Base-by-base conservation (phyloP, 306 rosid genomes). In the Alnus glutinosa region DNA sequence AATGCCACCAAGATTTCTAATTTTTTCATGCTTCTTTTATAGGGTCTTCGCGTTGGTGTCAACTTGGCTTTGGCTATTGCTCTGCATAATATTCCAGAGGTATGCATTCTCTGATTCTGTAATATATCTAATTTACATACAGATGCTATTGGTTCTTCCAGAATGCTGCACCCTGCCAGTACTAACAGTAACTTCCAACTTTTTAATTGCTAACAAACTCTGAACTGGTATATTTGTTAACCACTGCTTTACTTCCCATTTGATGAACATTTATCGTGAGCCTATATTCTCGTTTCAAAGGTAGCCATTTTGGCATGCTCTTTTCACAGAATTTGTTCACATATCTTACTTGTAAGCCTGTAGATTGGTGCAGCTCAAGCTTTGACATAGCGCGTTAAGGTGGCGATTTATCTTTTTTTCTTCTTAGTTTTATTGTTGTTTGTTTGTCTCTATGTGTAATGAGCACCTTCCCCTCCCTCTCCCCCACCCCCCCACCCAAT, bases 41-140 rank as follows among this genome's bases (percentile, higher is more conserved):
- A 96, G 98, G 99, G 98, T 61, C 97, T 96, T 67, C 94, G 93
- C 55, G 97, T 96, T 81, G 99, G 99, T 82, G 70, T 96, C 79
- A 96, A 96, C 86, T 87, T 96, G 85, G 98, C 99, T 75, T 80
- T 96, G 86, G 99, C 99, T 80, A 96, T 96, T 83, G 97, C 99
- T 83, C 86, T 95, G 83, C 99, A 95, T 92, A 91, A 95, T 80
- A 95, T 95, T 74, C 99, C 97, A 18, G 98, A 96, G 98, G 99
- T 96, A 89, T 64, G 73, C 54, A n/a, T 18, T 76, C 39, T 78
- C 81, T 71, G n/a, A 50, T 55, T 51, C 74, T 73, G 49, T 72
- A 32, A 51, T 7, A 4, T 51, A 61, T 67, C 54, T 30, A 16
- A 37, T 59, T 80, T 61, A 74, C 63, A 71, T 51, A 36, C n/a